Conservation (phyloP, 305 asterid genomes). For the Solanum hybrid region DNA sequence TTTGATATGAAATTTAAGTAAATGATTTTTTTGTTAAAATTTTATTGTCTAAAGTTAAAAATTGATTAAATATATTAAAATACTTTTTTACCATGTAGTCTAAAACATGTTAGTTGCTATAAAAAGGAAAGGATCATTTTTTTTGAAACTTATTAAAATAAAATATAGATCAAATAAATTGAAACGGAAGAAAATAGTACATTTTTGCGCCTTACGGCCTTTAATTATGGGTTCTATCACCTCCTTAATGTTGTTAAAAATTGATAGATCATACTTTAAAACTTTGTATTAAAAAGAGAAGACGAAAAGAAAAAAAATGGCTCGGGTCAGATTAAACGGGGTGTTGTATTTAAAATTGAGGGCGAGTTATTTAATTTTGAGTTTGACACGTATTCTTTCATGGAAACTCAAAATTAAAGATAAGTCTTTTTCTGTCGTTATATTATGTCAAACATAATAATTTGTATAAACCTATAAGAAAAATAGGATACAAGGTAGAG, state of each 20-base stretch:
- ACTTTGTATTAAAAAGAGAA: not conserved
- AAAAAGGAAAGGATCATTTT: not conserved
- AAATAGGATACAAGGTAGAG: too few relatives aligned
- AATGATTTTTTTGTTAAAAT: too few relatives aligned
- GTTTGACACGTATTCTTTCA: too few relatives aligned
- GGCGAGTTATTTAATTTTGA: not conserved
- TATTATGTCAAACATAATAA: not conserved
- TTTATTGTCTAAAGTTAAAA: fast-evolving
- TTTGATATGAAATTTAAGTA: not conserved
- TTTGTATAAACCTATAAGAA: too few relatives aligned
- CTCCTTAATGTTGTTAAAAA: not conserved
- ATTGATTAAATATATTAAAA: too few relatives aligned
- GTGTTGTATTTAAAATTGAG: not conserved
- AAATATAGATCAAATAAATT: not conserved
- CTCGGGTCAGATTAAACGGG: not conserved
- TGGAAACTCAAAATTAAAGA: not conserved
- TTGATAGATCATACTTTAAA: not conserved
- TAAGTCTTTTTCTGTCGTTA: not conserved
- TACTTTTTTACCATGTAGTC: not conserved
- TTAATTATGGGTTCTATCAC: not conserved
- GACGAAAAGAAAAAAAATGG: not conserved
- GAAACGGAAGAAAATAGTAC: not conserved
- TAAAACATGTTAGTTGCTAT: not conserved
- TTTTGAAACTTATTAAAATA: too few relatives aligned
- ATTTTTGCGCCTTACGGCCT: not conserved